phyloP scores from a whole-genome alignment of 129 eudicot species.

The Pseudognaphalium luteoalbum region DNA sequence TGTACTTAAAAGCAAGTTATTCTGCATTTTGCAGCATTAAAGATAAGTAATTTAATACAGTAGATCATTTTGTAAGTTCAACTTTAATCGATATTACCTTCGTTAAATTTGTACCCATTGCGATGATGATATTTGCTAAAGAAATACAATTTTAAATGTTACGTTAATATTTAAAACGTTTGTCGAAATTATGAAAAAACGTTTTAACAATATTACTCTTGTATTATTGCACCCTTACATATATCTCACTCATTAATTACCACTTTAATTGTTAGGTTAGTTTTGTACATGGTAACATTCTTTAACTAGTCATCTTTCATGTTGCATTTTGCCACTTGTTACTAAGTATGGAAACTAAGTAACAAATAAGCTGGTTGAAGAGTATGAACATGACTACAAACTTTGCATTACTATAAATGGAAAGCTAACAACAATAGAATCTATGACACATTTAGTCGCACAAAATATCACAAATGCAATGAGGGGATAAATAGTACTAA shows the following conservation, averaged over 20 bases:
- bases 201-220: not conserved
- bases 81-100: too few species aligned
- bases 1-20: not conserved
- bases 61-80: not conserved
- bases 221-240: not conserved
- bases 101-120: too few species aligned
- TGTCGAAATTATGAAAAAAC: not conserved
- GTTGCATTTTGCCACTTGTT: slow-evolving; percentile 23
- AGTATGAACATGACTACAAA: slow-evolving; percentile 23
- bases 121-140: not conserved
- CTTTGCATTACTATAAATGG: slow-evolving; percentile 28
- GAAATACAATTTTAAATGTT: too few species aligned
- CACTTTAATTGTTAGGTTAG: not conserved
- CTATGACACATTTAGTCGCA: slow-evolving; percentile 19
- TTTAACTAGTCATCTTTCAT: slow-evolving; percentile 20
- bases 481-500: slow-evolving; percentile 16
- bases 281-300: slow-evolving; percentile 12
- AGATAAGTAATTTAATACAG: not conserved
- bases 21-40: not conserved
- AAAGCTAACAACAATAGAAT: slow-evolving; percentile 24
- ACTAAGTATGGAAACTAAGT: slow-evolving; percentile 15
- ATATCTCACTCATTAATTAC: not conserved
- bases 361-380: slow-evolving; percentile 19
- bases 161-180: not conserved
- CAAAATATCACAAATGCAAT: slow-evolving; percentile 26